These are phyloP conservation scores for Cantharellus anzutake DNA, from an alignment of 768 basidiomycete species.

Conservation along the genomic window DNA sequence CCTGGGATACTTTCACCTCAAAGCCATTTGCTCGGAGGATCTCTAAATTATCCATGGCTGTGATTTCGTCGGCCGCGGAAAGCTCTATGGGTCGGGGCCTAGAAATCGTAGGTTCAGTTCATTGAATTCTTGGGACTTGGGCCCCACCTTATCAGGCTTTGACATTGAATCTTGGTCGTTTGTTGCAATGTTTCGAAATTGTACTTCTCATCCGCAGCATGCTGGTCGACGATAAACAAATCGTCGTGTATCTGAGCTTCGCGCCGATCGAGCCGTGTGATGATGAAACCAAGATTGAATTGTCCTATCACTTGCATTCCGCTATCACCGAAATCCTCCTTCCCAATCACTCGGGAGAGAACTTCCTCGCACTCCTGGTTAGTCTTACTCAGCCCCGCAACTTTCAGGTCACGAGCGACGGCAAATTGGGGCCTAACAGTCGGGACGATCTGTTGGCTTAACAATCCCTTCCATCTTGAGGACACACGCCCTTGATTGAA, in stretches of 20 bases:
- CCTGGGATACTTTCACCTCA: constrained; percentile 45
- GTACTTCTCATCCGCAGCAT: constrained; percentile 96
- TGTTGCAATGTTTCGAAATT: constrained; percentile 90
- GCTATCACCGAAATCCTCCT: constrained; percentile 48
- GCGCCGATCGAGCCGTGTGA: constrained; percentile 40
- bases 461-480: neutral
- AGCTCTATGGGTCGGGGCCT: constrained; percentile 67
- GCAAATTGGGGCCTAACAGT: no score
- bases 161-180: constrained; percentile 78
- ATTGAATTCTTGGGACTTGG: neutral
- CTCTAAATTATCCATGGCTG: constrained; percentile 76
- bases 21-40: constrained; percentile 77
- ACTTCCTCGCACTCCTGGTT: constrained; percentile 36
- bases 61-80: constrained; percentile 75
- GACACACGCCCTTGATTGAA: constrained; percentile 10
- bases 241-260: constrained; percentile 39
- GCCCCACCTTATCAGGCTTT: constrained; percentile 60
- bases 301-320: constrained; percentile 78
- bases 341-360: constrained; percentile 69
- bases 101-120: constrained; percentile 2
- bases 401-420: neutral
- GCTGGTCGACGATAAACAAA: constrained; percentile 91
- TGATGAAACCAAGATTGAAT: constrained; percentile 91
- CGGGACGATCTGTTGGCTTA: neutral
- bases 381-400: neutral